Base-by-base conservation (phyloP, 129 eudicot species). In the Saposhnikovia divaricata region DNA sequence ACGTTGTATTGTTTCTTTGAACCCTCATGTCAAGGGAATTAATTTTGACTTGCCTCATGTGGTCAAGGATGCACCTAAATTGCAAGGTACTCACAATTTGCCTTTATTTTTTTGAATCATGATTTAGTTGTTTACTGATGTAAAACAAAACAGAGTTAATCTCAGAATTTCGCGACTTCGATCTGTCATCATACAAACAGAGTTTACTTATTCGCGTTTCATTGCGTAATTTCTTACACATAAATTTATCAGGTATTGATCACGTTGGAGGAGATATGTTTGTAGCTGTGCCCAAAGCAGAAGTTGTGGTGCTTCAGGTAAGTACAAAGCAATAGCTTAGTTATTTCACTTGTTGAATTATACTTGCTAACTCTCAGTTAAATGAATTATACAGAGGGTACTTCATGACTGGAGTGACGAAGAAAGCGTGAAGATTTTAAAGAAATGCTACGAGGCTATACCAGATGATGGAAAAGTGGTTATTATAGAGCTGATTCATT, bases 31-130 rank as follows among this genome's bases (percentile, higher is more conserved):
- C 13, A 61, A 75, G 44, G 83, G 74, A 13, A 74, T 74, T 15
- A 81, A 81, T 45, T 81, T 73, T 42, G 83, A 81, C 68, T 43
- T 81, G 37, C 79, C 79, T 16, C 83, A 61, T 74, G 79, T 74
- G 25, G 66, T 81, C 15, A 18, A 61, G 66, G 12, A 80, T 73
- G 83, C 83, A 42, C 74, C 83, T 23, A 8, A 50, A 25, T 28
- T 14, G 39, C 74, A 59, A 55, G 66, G 66, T 57, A 57, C 13
- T 7, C 25, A 21, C n/a, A 51, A 5, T 4, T 2, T 2, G 37
- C 55, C 55, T 14, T 48, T 13, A 48, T 46, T 46, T 46, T 46
- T 11, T n/a, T 11, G 50, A 46, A 10, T 12, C 15, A 46, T 8
- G 48, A 14, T 45, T 45, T 45, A 45, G 48, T 45, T 45, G 48